Evolutionary conservation across 257 asterid species (phyloP).

Genomic region (Nicotiana obtusifolia): DNA sequence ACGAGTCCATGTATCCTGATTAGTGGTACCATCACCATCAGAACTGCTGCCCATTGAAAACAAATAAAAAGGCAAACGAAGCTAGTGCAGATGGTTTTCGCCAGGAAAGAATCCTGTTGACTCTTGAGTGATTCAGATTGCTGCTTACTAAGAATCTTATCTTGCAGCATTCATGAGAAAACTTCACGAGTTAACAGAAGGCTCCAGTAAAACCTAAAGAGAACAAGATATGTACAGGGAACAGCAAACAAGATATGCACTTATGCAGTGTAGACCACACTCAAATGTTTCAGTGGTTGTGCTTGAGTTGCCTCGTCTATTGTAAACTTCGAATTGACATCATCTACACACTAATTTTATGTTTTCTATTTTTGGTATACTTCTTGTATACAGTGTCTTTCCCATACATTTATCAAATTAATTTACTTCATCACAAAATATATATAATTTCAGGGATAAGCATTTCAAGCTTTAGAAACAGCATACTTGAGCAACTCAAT

Average conservation of each 20-base stretch:
- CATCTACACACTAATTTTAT: not conserved
- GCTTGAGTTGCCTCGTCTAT: not conserved
- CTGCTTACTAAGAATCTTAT: not conserved
- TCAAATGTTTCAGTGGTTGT: not conserved
- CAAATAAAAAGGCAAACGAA: not conserved
- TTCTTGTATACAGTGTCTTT: not conserved
- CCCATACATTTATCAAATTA: not conserved
- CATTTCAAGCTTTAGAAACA: constrained; percentile 20
- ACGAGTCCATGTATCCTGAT: not conserved
- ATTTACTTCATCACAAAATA: not conserved
- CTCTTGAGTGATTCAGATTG: not conserved
- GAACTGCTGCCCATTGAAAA: not conserved
- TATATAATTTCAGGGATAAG: constrained; percentile 13
- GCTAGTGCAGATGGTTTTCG: not conserved
- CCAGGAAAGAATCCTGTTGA: not conserved
- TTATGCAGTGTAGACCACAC: not conserved
- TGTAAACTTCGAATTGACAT: not conserved
- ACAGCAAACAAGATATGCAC: not conserved
- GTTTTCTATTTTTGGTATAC: not conserved
- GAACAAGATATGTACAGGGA: not conserved
- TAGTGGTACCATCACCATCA: not conserved
- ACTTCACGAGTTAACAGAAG: not conserved
- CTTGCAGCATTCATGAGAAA: not conserved
- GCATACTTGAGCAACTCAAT: constrained; percentile 83
- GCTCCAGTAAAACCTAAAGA: not conserved